Base-by-base conservation (phyloP, 306 rosid genomes). In the Parietaria judaica region DNA sequence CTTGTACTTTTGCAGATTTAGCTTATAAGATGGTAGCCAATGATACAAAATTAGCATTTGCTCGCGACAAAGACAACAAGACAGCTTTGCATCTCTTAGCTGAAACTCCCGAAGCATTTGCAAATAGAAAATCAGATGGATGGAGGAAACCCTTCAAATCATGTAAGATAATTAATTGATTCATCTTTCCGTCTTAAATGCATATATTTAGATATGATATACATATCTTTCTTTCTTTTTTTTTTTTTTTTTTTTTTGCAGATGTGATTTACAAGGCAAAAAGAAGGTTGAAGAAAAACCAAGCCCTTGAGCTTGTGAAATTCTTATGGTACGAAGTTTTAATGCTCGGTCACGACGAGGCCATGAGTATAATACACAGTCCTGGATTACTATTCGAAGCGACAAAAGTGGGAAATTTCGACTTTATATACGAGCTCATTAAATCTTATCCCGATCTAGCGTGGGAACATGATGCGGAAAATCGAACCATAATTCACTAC, bases 391-490 rank as follows among this genome's bases (percentile, higher is more conserved):
- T 68, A 14, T 52, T 63, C 47, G 65, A 52, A 10, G 79, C 79
- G 17, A 69, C 79, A 45, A 13, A 56, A 12, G 50, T 14, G 39
- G 79, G 79, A 5, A 74, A 69, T 35, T 59, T 54, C 15, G 79
- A 69, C 47, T 64, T 74, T 60, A 23, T 74, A 35, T 45, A 56
- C 2, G 58, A 16, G 31, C 67, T 74, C 6, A 48, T 74, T 3
- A 9, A 36, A n/a, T 47, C 58, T n/a, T 60, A 60, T 34, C 79
- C 79, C 6, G 67, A 64, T 31, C 34, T 74, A 3, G 14, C 57
- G 12, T 65, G 71, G 79, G 48, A 65, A 54, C 39, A n/a, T 0
- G 75, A 65, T 14, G 6, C 23, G 0, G 11, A 48, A 35, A 49
- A 61, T 48, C 46, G 70, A 23, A 74, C 37, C 35, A 47, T 74